These are phyloP conservation scores for Alternaria triticimaculans DNA, from an alignment of 2,329 filamentous ascomycete genomes.

Conservation along the genomic window DNA sequence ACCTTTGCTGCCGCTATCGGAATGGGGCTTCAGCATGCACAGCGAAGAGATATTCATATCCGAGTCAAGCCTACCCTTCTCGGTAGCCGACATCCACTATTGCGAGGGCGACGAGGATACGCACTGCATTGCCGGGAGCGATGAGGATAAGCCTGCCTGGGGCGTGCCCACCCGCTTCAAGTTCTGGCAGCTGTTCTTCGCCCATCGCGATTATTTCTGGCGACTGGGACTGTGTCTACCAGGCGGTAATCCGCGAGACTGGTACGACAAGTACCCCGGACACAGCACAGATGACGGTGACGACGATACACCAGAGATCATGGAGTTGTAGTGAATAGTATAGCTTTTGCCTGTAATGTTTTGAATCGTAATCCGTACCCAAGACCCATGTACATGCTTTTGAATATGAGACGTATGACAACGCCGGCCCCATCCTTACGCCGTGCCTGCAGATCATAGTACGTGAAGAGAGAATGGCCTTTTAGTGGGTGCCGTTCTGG, in stretches of 20 bases:
- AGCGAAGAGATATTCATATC: slow-evolving; percentile 87
- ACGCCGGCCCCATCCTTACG: slow-evolving; percentile 9
- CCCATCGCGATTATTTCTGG: slow-evolving; percentile 97
- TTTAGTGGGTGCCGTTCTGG: slow-evolving; percentile 38
- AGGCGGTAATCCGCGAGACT: slow-evolving; percentile 73
- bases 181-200: slow-evolving; percentile 92
- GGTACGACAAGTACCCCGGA: slow-evolving; percentile 59
- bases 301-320: slow-evolving; percentile 18
- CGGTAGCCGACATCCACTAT: slow-evolving; percentile 69
- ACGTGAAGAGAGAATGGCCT: background rate
- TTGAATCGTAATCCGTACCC: slow-evolving; percentile 3
- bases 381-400: background rate
- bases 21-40: slow-evolving; percentile 89
- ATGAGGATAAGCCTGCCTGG: slow-evolving; percentile 36
- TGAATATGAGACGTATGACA: background rate
- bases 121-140: slow-evolving; percentile 71
- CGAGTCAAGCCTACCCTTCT: slow-evolving; percentile 72
- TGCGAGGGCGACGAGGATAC: slow-evolving; percentile 77
- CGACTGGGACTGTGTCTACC: slow-evolving; percentile 88
- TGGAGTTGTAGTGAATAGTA: slow-evolving; percentile 22
- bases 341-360: background rate
- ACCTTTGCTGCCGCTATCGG: slow-evolving; percentile 80
- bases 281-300: slow-evolving; percentile 20
- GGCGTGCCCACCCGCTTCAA: slow-evolving; percentile 66
- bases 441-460: background rate